These are phyloP conservation scores for Pyracantha coccinea DNA, from an alignment of 331 rosid genomes.

Conservation along the genomic window DNA sequence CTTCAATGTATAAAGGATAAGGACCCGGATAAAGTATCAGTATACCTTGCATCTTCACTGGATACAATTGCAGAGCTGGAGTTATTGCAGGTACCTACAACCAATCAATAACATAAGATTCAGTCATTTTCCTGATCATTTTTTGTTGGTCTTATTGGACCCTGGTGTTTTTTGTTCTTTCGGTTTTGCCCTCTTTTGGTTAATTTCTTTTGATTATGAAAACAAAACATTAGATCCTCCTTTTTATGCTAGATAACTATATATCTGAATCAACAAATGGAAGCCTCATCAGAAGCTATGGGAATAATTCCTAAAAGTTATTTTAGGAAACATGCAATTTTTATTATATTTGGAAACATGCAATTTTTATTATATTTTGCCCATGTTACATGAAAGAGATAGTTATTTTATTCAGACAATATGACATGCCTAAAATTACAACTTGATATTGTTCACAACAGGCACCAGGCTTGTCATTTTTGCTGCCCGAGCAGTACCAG, in stretches of 20 bases:
- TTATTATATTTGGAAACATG: neutral
- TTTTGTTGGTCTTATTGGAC: neutral
- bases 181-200: neutral
- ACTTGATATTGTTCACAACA: constrained; percentile 31
- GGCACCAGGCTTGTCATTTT: constrained; percentile 92
- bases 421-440: constrained; percentile 17
- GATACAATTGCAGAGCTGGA: constrained; percentile 85
- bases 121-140: neutral
- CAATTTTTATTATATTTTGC: neutral
- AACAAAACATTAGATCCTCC: neutral
- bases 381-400: neutral
- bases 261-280: neutral
- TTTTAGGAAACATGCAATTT: neutral
- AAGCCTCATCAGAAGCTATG: neutral
- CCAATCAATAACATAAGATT: neutral
- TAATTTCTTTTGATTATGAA: neutral
- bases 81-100: constrained; percentile 58
- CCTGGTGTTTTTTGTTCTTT: neutral
- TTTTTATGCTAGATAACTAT: neutral
- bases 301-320: neutral
- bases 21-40: constrained; percentile 81
- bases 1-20: constrained; percentile 52
- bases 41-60: constrained; percentile 65
- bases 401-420: neutral
- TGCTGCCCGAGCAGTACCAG: constrained; percentile 63